phyloP scores from a whole-genome alignment of 2,329 filamentous ascomycete genomes.

The Nemania serpens region DNA sequence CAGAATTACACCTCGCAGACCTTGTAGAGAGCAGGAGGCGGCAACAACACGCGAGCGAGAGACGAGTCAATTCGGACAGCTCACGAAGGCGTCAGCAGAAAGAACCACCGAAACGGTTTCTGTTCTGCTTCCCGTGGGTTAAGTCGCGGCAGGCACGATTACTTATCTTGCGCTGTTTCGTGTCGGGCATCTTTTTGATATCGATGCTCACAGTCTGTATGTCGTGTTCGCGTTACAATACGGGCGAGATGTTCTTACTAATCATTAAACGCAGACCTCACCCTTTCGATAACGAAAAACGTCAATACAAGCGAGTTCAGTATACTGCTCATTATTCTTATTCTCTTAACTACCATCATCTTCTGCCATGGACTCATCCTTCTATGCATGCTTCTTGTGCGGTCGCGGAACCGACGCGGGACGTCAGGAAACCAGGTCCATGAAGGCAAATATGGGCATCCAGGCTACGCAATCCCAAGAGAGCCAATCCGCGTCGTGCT shows the following conservation, averaged over 20 bases:
- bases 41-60: conserved; percentile 35
- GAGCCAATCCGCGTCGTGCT: conserved; percentile 78
- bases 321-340: conserved; percentile 77
- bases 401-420: conserved; percentile 43
- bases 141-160: conserved; percentile 57
- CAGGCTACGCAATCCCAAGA: conserved; percentile 70
- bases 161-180: conserved; percentile 63
- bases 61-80: conserved; percentile 24
- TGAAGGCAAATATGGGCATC: conserved; percentile 27
- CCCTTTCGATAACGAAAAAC: conserved; percentile 68
- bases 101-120: conserved; percentile 48
- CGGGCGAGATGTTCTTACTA: background rate
- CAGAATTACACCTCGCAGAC: conserved; percentile 53
- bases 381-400: conserved; percentile 68
- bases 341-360: conserved; percentile 74
- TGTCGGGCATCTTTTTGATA: conserved; percentile 67
- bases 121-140: conserved; percentile 61
- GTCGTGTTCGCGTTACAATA: conserved; percentile 39
- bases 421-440: conserved; percentile 3
- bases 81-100: conserved; percentile 24
- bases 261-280: conserved; percentile 62
- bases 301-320: conserved; percentile 73
- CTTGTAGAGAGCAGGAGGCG: conserved; percentile 48
- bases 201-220: conserved; percentile 68
- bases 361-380: conserved; percentile 81